A percentile compares a stretch with the other conserved stretches of the same genome.
phyloP scores from a whole-genome alignment of 1,139 yeast genomes.

The Hyphopichia khmerensis region DNA sequence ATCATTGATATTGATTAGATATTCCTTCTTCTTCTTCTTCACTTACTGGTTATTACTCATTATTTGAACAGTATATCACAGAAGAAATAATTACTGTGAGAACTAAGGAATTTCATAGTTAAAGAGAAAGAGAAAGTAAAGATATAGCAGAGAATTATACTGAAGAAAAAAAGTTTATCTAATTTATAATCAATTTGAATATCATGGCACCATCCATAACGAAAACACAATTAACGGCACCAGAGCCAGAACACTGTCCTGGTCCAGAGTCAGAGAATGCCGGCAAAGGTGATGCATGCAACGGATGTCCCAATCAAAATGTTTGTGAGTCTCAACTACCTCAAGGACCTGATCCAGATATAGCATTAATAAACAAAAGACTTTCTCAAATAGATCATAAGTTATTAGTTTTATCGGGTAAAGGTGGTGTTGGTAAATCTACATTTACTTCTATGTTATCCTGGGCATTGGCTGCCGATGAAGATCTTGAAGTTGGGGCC shows the following conservation, averaged over 20 bases:
- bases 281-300: constrained; percentile 91
- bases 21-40: no score
- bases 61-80: no score
- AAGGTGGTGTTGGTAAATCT: constrained; percentile 98
- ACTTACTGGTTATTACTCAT: no score
- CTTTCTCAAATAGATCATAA: constrained; percentile 74
- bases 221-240: constrained; percentile 37
- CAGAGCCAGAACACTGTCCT: constrained; percentile 96
- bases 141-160: no score
- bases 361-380: constrained; percentile 72
- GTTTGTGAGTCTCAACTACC: constrained; percentile 83
- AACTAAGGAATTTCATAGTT: no score
- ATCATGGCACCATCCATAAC: constrained; percentile 4
- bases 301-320: constrained; percentile 90
- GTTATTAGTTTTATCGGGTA: constrained; percentile 84
- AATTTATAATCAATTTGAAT: background rate
- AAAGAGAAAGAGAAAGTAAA: no score
- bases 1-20: background rate
- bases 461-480: constrained; percentile 94
- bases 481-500: constrained; percentile 84
- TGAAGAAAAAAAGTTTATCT: no score
- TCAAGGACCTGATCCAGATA: constrained; percentile 94
- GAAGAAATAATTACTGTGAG: no score
- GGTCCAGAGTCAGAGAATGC: constrained; percentile 95
- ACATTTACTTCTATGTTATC: constrained; percentile 93